Base-by-base conservation (phyloP, 2,329 filamentous ascomycete species). In the Arthrinium puccinioides region DNA sequence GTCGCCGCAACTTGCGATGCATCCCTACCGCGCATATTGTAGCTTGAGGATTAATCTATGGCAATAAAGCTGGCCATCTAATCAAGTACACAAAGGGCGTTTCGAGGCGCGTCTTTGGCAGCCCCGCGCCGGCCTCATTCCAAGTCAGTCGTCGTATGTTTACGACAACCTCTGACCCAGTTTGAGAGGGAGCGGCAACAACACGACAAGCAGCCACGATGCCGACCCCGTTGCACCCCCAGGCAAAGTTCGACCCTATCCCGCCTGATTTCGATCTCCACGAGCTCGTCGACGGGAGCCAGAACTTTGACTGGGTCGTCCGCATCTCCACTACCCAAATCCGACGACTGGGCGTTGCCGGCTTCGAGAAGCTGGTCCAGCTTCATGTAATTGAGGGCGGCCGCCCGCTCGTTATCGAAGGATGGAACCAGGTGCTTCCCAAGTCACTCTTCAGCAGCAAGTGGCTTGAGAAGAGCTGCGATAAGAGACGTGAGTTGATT, bases 241-340 rank as follows among this genome's bases (percentile, higher is more conserved):
- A 87, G 54, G 87, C 88, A 13, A 87, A 88, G 36, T 97, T 97
- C 60, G 87, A 94, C 59, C 89, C 90, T 2, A 85, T 97, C 32
- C 77, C 88, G 0, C 89, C 89, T 0, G 79, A 90, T 53, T 77
- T 97, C 40, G 83, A 97, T 55, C 69, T 97, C 13, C 66, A 77
- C 26, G 64, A 66, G 1, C 69, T 97, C 2, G 86, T 97, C 13
- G 82, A 92, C 40, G 72, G 74, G 8, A 85, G 83, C 0, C 72
- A 81, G 3, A 95, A 94, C 54, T 94, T 98, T 53, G 79, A 88
- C 60, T 92, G 84, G 76, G 89, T 84, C 7, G 76, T 84, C 35
- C 79, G 87, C 33, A 84, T 97, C 24, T 82, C 83, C 5, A 83
- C 78, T 44, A 73, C 85, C 21, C 84, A 87, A 57, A 85, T 97